Conservation (phyloP, 2,329 filamentous ascomycete genomes). For the Claviceps sp. region DNA sequence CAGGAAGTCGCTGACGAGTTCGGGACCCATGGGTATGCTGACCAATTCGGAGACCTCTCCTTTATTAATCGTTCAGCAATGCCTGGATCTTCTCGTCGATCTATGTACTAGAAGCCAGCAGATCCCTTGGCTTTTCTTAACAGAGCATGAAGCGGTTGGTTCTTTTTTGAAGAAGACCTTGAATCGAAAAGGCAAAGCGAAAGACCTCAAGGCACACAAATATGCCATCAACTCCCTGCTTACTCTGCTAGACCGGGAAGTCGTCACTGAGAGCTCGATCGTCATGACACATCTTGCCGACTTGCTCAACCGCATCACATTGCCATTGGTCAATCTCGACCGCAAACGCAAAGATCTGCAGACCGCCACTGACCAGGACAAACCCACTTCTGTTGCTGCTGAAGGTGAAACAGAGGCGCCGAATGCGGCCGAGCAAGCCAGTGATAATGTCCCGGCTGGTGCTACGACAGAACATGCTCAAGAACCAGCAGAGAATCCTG, state of each 20-base stretch:
- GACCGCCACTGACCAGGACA: constrained; percentile 20
- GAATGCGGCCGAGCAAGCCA: constrained; percentile 13
- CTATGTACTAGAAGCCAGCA: constrained; percentile 76
- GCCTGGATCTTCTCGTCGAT: constrained; percentile 71
- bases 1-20: constrained; percentile 60
- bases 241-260: constrained; percentile 75
- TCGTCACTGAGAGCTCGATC: constrained; percentile 92
- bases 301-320: constrained; percentile 76
- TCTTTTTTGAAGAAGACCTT: constrained; percentile 63
- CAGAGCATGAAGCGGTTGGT: constrained; percentile 70
- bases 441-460: constrained; percentile 8
- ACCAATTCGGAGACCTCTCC: constrained; percentile 82
- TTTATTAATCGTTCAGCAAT: constrained; percentile 90
- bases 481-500: constrained; percentile 12
- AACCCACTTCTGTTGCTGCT: constrained; percentile 10
- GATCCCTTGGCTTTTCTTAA: constrained; percentile 83
- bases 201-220: constrained; percentile 71
- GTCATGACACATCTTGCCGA: constrained; percentile 91
- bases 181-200: constrained; percentile 75
- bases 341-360: constrained; percentile 35
- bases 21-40: constrained; percentile 29
- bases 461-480: constrained; percentile 16
- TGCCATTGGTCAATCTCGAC: constrained; percentile 69
- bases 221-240: constrained; percentile 88
- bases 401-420: constrained; percentile 16